Evolutionary conservation across 768 basidiomycete species (phyloP), one percentile per base, ranked within the genome.

Genomic region (Suillus occidentalis): DNA sequence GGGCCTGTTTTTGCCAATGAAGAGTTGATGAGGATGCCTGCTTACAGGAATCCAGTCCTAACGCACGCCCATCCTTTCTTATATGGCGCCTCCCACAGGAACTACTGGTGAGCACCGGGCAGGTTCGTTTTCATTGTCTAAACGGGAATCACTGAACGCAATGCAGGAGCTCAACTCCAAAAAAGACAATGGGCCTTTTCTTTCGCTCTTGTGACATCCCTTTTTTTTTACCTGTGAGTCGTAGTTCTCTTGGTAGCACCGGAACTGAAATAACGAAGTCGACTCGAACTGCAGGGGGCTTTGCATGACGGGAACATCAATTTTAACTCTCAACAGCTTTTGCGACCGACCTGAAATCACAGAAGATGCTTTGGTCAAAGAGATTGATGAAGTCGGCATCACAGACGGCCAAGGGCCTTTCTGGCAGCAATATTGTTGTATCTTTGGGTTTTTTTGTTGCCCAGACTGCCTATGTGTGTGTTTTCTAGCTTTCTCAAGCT

Each of bases 361-460:
- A 3, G 87, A 89, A 71, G 88, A 87, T 61, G 87, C 84, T n/a
- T 79, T 87, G 42, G 76, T 80, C 18, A 76, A 82, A 37, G 83
- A 88, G 65, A 78, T 87, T 56, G 73, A 79, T 61, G 73, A 72
- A 6, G 80, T 71, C 34, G 84, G 83, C 9, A 67, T 79, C 14
- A 75, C 76, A 28, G 72, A 72, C 7, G 80, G 83, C 45, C 74
- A 78, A 22, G 83, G 85, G 61, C 78, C 90, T 4, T 90, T 92
- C 76, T 83, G 82, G 79, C 88, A 82, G 75, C 90, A 92, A 68
- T 87, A 85, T 68, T 83, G 85, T 63, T 89, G 89, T 66, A 79
- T 91, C 59, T 87, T 90, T 71, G 90, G 90, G 37, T 90, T n/a
- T n/a, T n/a, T n/a, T 84, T 69, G 82, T 90, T 62, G 89, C 89